Evolutionary conservation across 2,329 filamentous ascomycete species (phyloP), one percentile per base, ranked within the genome.

Genomic region (Sclerotinia subarctica): DNA sequence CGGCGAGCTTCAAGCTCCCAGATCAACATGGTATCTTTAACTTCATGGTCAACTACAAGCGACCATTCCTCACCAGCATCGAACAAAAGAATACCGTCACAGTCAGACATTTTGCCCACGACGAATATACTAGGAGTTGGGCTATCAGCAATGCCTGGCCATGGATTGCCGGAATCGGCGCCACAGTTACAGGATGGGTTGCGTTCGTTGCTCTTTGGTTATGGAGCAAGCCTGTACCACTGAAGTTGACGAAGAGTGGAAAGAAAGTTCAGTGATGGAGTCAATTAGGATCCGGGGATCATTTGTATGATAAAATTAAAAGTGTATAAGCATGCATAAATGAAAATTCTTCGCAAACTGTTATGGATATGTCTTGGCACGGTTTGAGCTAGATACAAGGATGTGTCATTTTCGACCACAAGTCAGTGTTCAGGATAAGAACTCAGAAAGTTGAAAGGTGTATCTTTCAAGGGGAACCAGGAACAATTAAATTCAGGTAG

Each of bases 11-110:
- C 81, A 90, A 85, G 72, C 86, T 94, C 5, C 95, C 95, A 5
- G 95, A 99, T 79, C 95, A 99, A 81, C 95, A 99, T 82, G 95
- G 95, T 78, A 97, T 99, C 81, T 99, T 98, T 86, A 96, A 96
- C 82, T 98, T 99, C 86, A 88, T 90, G 78, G 86, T 98, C 80
- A 96, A 97, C 85, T 97, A 98, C 85, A 96, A 96, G 84, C 89
- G 95, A 8, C 93, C 94, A 1, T 96, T 97, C 84, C 81, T 96
- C 74, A 95, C 88, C 76, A 90, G 89, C 78, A 79, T 99, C 65
- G 94, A 97, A 78, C 93, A 97, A 83, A 98, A 98, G 87, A 87
- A 89, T 74, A 95, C 94, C 29, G 94, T 98, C 65, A 96, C 94
- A 0, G 93, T 99, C 44, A 88, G 95, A 58, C 95, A 99, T 82